Conservation (phyloP, 805 yeast species). For the Helenozyma rhizophorensis region DNA sequence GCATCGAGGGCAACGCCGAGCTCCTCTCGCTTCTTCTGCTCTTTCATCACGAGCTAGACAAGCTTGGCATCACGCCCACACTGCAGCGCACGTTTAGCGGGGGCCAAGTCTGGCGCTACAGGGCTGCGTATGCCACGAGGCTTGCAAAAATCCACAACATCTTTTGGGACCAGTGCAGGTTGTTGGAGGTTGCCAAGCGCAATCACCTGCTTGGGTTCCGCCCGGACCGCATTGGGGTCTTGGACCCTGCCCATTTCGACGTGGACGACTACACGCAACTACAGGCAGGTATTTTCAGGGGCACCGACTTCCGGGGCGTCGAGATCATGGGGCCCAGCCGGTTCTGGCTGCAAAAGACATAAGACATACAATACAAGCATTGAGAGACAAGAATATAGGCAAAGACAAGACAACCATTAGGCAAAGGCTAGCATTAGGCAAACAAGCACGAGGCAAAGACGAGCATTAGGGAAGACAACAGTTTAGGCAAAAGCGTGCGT, state of each 20-base stretch:
- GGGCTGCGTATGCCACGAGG: conserved; percentile 17
- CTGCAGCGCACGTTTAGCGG: conserved; percentile 7
- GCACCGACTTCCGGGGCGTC: conserved; percentile 19
- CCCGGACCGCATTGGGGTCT: conserved; percentile 28
- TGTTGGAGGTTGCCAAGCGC: conserved; percentile 27
- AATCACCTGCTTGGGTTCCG: conserved; percentile 23
- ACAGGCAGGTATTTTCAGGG: conserved; percentile 24
- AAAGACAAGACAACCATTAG: too few species aligned
- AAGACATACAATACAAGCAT: too few species aligned
- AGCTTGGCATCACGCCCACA: conserved; percentile 22
- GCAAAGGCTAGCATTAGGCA: too few species aligned
- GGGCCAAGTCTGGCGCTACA: conserved; percentile 15
- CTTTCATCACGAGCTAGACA: conserved; percentile 29
- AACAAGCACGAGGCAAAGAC: too few species aligned
- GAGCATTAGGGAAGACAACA: too few species aligned
- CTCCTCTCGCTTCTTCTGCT: conserved; percentile 25
- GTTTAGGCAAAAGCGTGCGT: too few species aligned
- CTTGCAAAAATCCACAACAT: conserved; percentile 26
- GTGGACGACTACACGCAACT: conserved; percentile 22
- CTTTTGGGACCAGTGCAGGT: conserved; percentile 36
- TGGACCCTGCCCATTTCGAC: conserved; percentile 36
- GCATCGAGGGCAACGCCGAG: conserved; percentile 24
- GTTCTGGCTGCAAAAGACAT: too few species aligned
- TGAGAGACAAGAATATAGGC: too few species aligned
- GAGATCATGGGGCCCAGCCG: conserved; percentile 11